Conservation (phyloP, 2,329 filamentous ascomycete species). For the Alternaria arbusti region DNA sequence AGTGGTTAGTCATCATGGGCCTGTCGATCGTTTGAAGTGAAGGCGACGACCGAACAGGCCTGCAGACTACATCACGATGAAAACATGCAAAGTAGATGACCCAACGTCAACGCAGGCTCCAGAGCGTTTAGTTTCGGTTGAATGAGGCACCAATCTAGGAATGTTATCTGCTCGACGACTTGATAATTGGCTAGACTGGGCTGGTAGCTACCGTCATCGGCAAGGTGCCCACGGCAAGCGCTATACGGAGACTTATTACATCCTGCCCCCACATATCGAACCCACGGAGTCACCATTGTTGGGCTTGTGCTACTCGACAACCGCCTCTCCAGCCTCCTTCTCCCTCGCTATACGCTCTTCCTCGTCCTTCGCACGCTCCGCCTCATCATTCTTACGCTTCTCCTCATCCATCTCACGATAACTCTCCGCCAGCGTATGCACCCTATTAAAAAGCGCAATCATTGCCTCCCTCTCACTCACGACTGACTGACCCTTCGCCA, state of each 20-base stretch:
- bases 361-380: neutral
- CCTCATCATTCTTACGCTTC: neutral
- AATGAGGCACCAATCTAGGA: neutral
- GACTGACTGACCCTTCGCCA: neutral
- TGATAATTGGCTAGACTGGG: neutral
- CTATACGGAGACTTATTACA: accelerated
- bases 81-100: neutral
- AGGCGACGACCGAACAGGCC: neutral
- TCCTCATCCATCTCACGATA: neutral
- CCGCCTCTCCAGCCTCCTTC: neutral
- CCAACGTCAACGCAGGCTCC: neutral
- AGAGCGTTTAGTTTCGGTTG: neutral
- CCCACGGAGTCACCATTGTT: neutral
- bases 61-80: neutral
- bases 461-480: neutral
- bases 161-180: neutral
- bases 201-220: neutral
- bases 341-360: neutral
- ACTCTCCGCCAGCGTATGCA: neutral
- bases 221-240: no score
- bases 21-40: neutral
- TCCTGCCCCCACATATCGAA: accelerated
- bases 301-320: neutral
- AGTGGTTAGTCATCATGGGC: neutral
- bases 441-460: neutral